phyloP scores from a whole-genome alignment of 1,284 basidiomycete species.

The Malassezia japonica region DNA sequence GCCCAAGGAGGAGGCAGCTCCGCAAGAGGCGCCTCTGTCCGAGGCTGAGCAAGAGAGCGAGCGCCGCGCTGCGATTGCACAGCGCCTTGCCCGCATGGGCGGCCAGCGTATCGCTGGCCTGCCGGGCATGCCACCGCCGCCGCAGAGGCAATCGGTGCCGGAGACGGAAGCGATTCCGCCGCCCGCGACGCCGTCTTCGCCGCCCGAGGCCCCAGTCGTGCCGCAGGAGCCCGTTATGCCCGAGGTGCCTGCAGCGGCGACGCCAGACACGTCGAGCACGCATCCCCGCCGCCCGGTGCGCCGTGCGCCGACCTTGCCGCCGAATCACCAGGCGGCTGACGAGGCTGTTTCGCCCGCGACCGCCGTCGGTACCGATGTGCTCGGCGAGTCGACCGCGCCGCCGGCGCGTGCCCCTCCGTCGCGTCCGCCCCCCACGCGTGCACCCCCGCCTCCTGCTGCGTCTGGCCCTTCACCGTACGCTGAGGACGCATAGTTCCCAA shows the following conservation, averaged over 20 bases:
- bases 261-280: neutral
- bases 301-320: neutral
- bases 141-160: neutral
- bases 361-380: neutral
- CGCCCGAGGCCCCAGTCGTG: neutral
- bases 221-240: neutral
- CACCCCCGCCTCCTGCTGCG: no score
- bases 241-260: neutral
- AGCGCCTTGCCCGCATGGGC: conserved; percentile 42
- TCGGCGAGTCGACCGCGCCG: neutral
- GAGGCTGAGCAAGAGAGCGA: conserved; percentile 35
- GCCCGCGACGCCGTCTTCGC: neutral
- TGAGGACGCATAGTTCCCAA: no score
- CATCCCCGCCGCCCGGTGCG: neutral
- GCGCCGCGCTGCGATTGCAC: conserved; percentile 33
- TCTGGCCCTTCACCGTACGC: no score
- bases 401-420: conserved; percentile 1
- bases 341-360: no score
- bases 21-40: no score
- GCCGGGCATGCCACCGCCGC: neutral
- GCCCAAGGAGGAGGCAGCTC: neutral
- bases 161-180: neutral
- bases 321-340: no score
- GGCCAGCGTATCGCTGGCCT: conserved; percentile 20
- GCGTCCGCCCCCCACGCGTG: neutral